Percentiles rank a stretch among this genome's conserved stretches.
Conservation (phyloP, 2,329 filamentous ascomycete species). For the Corniculantispora saksenae region DNA sequence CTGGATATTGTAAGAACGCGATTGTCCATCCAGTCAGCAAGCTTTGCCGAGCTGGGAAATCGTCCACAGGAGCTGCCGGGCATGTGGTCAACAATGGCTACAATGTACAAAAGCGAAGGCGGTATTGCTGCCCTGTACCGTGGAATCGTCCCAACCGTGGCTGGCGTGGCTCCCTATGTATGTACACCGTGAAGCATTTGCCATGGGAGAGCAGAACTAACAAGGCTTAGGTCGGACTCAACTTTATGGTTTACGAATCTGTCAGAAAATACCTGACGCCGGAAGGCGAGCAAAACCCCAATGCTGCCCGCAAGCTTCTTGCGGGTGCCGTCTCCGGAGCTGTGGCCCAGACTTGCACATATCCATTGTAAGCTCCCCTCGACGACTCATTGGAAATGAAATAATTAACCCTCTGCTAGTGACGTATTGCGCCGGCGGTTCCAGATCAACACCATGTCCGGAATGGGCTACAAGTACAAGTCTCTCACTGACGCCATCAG, state of each 20-base stretch:
- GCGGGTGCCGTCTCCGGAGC: constrained; percentile 95
- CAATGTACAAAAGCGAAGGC: constrained; percentile 91
- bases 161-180: constrained; percentile 93
- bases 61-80: constrained; percentile 73
- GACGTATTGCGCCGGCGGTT: constrained; percentile 92
- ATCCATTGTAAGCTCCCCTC: constrained; percentile 80
- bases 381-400: no score
- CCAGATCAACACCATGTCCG: constrained; percentile 98
- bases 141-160: constrained; percentile 89
- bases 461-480: constrained; percentile 95
- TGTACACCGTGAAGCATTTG: constrained; percentile 23
- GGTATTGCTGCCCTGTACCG: constrained; percentile 85
- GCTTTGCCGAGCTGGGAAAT: constrained; percentile 74
- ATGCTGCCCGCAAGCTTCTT: constrained; percentile 74
- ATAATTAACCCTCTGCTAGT: constrained; percentile 46
- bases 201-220: constrained; percentile 20
- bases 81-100: constrained; percentile 81
- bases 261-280: constrained; percentile 81
- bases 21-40: constrained; percentile 96
- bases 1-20: constrained; percentile 96
- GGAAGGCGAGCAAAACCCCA: constrained; percentile 83
- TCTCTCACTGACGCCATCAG: constrained; percentile 80
- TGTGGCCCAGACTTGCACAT: constrained; percentile 95
- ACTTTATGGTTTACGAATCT: constrained; percentile 98
- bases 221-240: constrained; percentile 74